Evolutionary conservation across 768 basidiomycete species (phyloP).

Genomic region (Lactarius akahatsu): DNA sequence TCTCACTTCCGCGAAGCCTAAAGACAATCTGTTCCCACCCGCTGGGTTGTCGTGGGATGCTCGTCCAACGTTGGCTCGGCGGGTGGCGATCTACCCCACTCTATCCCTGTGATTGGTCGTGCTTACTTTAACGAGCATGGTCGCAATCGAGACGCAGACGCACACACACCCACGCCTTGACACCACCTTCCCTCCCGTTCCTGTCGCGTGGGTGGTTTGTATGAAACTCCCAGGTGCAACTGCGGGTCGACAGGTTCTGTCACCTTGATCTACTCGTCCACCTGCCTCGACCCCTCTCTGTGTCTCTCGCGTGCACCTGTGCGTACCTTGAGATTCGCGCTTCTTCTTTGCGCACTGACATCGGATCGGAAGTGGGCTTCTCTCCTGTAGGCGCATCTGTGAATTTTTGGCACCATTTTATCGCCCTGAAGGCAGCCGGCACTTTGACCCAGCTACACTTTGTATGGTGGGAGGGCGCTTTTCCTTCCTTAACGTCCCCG

Average conservation of each 20-base stretch:
- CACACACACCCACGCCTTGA: background rate
- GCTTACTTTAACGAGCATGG: slow-evolving; percentile 1
- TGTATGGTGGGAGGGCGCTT: no score
- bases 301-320: background rate
- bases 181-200: background rate
- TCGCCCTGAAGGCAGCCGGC: slow-evolving; percentile 88
- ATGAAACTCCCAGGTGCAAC: background rate
- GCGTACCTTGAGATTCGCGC: background rate
- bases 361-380: background rate
- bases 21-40: background rate
- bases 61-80: background rate
- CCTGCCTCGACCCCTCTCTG: background rate
- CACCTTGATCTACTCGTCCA: background rate
- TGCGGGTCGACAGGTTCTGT: background rate
- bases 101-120: slow-evolving; percentile 1
- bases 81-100: slow-evolving; percentile 4
- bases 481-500: background rate
- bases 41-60: slow-evolving; percentile 22
- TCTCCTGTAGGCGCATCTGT: slow-evolving; percentile 67
- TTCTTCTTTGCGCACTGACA: background rate
- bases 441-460: slow-evolving; percentile 75
- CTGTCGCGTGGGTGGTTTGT: background rate
- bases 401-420: slow-evolving; percentile 89
- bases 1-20: background rate
- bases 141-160: slow-evolving; percentile 13